These are phyloP conservation scores for Epichloe hybrida DNA, from an alignment of 2,329 filamentous ascomycete genomes.

Conservation along the genomic window DNA sequence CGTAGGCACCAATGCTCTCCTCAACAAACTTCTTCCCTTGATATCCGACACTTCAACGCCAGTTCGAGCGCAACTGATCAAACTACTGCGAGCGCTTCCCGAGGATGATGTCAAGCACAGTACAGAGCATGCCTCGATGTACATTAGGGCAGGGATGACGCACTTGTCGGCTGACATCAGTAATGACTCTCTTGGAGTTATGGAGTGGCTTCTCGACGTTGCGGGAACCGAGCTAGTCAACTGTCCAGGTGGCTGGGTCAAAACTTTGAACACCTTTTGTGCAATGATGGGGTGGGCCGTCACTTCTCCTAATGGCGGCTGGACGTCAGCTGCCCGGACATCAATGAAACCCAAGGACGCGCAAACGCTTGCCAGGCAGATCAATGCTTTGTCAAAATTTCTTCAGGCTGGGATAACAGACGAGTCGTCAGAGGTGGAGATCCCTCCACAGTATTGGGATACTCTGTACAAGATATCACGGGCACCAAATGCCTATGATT, in stretches of 20 bases:
- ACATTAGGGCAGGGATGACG: conserved; percentile 82
- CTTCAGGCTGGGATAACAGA: conserved; percentile 43
- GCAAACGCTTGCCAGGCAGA: conserved; percentile 51
- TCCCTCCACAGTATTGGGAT: conserved; percentile 30
- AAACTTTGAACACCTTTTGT: conserved; percentile 78
- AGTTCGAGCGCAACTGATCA: conserved; percentile 68
- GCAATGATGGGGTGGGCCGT: conserved; percentile 69
- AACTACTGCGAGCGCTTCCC: conserved; percentile 60
- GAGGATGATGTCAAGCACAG: conserved; percentile 54
- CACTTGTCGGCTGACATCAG: conserved; percentile 79
- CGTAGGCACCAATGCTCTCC: conserved; percentile 60
- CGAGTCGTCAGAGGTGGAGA: conserved; percentile 27
- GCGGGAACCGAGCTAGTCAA: conserved; percentile 64
- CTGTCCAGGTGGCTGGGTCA: conserved; percentile 87
- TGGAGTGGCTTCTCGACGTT: conserved; percentile 77
- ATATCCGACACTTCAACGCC: conserved; percentile 64
- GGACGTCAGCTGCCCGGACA: conserved; percentile 43
- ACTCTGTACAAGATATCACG: conserved; percentile 34
- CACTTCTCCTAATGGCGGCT: conserved; percentile 26
- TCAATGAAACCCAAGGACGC: conserved; percentile 41
- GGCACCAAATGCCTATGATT: conserved; percentile 55
- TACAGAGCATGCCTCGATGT: conserved; percentile 63
- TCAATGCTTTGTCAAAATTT: conserved; percentile 48
- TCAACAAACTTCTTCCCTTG: conserved; percentile 68
- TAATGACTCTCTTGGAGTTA: conserved; percentile 59